Conservation (phyloP, 495 filamentous ascomycete species). For the Aspergillus nanangensis region DNA sequence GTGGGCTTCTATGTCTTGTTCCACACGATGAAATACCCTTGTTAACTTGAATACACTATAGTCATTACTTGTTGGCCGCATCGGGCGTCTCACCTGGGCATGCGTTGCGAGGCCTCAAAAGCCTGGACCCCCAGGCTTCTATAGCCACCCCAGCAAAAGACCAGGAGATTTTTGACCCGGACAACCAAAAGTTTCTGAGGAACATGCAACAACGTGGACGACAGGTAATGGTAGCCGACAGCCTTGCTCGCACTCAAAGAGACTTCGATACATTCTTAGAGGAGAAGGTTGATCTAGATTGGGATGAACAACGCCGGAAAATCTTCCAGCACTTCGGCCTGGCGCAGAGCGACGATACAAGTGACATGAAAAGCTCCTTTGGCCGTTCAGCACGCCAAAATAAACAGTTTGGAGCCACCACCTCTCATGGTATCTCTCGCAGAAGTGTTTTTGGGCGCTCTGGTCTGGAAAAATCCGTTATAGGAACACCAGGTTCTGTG, state of each 20-base stretch:
- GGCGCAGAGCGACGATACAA: slow-evolving; percentile 49
- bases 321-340: slow-evolving; percentile 98
- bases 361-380: slow-evolving; percentile 50
- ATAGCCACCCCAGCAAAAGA: slow-evolving; percentile 39
- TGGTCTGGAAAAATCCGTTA: slow-evolving; percentile 70
- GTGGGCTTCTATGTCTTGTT: background rate
- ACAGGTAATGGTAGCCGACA: slow-evolving; percentile 83
- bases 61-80: slow-evolving; percentile 81
- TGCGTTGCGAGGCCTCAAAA: slow-evolving; percentile 72
- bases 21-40: background rate
- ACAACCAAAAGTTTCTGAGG: slow-evolving; percentile 76
- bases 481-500: slow-evolving; percentile 68
- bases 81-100: slow-evolving; percentile 80
- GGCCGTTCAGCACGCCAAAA: slow-evolving; percentile 50
- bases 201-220: slow-evolving; percentile 87
- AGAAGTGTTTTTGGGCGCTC: slow-evolving; percentile 70
- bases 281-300: slow-evolving; percentile 89
- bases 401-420: slow-evolving; percentile 24
- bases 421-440: slow-evolving; percentile 33
- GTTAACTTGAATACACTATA: slow-evolving; percentile 16
- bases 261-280: slow-evolving; percentile 93
- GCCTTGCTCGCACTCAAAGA: slow-evolving; percentile 74
- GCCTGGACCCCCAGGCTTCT: slow-evolving; percentile 44
- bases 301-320: slow-evolving; percentile 85
- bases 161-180: slow-evolving; percentile 56